phyloP scores from a whole-genome alignment of 805 yeast species.

The Lipomyces sp. region DNA sequence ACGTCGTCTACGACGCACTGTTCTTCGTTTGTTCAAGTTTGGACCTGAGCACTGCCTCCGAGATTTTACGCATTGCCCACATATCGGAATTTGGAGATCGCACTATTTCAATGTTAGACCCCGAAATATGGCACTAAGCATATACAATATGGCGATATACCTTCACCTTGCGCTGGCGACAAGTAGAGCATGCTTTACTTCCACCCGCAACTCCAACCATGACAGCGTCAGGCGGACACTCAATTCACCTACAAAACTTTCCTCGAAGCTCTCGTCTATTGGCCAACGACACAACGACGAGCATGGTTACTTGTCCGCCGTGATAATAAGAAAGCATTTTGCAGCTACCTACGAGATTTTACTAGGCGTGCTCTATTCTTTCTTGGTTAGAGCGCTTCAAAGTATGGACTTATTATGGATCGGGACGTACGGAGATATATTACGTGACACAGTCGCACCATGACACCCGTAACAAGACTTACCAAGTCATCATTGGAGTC shows the following conservation, averaged over 20 bases:
- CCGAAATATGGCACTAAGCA: neutral
- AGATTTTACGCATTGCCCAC: constrained; percentile 15
- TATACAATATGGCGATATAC: neutral
- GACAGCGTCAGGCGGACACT: neutral
- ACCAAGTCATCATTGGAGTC: neutral
- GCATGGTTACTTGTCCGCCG: too few relatives aligned
- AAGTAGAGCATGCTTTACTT: constrained; percentile 17
- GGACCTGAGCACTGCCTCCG: constrained; percentile 17
- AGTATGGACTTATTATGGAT: neutral
- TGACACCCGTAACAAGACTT: neutral
- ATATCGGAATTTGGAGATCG: constrained; percentile 11
- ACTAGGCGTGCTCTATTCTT: too few relatives aligned
- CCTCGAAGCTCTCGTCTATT: neutral
- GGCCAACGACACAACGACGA: too few relatives aligned
- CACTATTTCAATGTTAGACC: constrained; percentile 8
- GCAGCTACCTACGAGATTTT: too few relatives aligned
- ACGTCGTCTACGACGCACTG: neutral
- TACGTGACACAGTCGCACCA: neutral
- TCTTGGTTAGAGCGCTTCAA: too few relatives aligned
- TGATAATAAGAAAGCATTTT: too few relatives aligned
- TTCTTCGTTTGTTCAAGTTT: neutral
- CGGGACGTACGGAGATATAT: too few relatives aligned
- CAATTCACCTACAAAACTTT: neutral
- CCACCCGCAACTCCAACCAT: constrained; percentile 23
- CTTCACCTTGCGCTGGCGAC: constrained; percentile 18